A percentile compares a stretch with the other conserved stretches of the same genome.
phyloP scores from a whole-genome alignment of 2,329 filamentous ascomycete genomes.

The Penicillium sp. region DNA sequence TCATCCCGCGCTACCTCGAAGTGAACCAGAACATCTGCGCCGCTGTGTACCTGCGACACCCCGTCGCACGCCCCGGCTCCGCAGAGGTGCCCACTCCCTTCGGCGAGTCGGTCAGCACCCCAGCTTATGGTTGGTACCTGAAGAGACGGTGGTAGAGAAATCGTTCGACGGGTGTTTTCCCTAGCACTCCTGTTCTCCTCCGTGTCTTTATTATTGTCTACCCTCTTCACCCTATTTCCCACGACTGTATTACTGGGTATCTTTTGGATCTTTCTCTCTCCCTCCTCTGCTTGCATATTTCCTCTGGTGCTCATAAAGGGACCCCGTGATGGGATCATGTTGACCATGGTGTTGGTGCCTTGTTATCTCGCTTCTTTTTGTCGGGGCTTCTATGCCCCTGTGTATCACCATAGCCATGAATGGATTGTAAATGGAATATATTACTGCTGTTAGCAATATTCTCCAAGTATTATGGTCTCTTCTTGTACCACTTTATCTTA shows the following conservation, averaged over 20 bases:
- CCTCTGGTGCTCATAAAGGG: conserved; percentile 20
- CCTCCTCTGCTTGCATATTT: conserved; percentile 28
- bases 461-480: neutral
- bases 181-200: conserved; percentile 17
- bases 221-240: conserved; percentile 23
- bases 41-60: conserved; percentile 92
- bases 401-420: conserved; percentile 34
- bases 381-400: conserved; percentile 19
- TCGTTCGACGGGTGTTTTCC: conserved; percentile 14
- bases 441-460: neutral
- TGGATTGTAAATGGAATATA: conserved; percentile 29
- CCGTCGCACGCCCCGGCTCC: conserved; percentile 78
- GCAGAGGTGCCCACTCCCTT: conserved; percentile 88
- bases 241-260: conserved; percentile 44
- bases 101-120: conserved; percentile 67
- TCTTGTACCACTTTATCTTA: too few species aligned
- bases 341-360: conserved; percentile 34
- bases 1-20: conserved; percentile 92
- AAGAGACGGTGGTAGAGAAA: conserved; percentile 66
- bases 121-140: conserved; percentile 95
- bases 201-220: conserved; percentile 26
- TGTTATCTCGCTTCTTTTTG: conserved; percentile 25
- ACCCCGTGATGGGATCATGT: conserved; percentile 22
- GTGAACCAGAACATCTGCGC: conserved; percentile 97
- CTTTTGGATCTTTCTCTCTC: conserved; percentile 24